phyloP scores from a whole-genome alignment of 2,329 filamentous ascomycete genomes.

The Trichoderma pleuroti region DNA sequence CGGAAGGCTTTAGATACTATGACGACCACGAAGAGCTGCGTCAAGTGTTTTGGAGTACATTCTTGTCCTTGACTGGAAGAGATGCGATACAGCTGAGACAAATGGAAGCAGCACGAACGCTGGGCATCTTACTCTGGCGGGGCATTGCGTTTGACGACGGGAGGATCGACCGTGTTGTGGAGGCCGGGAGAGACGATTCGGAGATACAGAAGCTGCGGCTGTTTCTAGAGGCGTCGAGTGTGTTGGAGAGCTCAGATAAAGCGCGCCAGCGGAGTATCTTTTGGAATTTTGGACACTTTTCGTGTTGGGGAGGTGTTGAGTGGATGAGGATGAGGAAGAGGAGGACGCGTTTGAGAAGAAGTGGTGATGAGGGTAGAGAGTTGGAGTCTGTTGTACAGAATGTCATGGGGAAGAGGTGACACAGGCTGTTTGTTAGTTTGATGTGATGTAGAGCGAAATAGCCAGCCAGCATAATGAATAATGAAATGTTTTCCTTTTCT shows the following conservation, averaged over 20 bases:
- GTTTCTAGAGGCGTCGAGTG: slow-evolving; percentile 20
- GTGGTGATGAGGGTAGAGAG: not conserved
- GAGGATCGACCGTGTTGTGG: slow-evolving; percentile 54
- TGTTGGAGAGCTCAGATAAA: not conserved
- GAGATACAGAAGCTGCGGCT: slow-evolving; percentile 52
- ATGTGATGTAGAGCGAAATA: not conserved
- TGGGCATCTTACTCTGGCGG: slow-evolving; percentile 61
- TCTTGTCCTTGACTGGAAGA: slow-evolving; percentile 26
- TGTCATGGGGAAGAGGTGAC: not conserved
- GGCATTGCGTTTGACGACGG: slow-evolving; percentile 63
- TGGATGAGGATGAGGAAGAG: not conserved
- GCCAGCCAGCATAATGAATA: not conserved
- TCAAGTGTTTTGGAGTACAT: slow-evolving; percentile 47
- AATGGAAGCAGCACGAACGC: slow-evolving; percentile 32
- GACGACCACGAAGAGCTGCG: slow-evolving; percentile 42
- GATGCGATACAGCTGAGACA: not conserved
- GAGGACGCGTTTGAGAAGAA: not conserved
- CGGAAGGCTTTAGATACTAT: slow-evolving; percentile 43
- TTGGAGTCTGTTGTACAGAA: not conserved
- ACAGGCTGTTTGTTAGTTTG: not conserved
- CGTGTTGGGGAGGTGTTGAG: not conserved
- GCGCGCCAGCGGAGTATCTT: not conserved
- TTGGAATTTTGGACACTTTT: not conserved
- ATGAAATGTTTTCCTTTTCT: not conserved
- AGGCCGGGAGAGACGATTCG: slow-evolving; percentile 45